Evolutionary conservation across 1,284 basidiomycete genomes (phyloP).

Genomic region (Erythrobasidium hasegawianum): DNA sequence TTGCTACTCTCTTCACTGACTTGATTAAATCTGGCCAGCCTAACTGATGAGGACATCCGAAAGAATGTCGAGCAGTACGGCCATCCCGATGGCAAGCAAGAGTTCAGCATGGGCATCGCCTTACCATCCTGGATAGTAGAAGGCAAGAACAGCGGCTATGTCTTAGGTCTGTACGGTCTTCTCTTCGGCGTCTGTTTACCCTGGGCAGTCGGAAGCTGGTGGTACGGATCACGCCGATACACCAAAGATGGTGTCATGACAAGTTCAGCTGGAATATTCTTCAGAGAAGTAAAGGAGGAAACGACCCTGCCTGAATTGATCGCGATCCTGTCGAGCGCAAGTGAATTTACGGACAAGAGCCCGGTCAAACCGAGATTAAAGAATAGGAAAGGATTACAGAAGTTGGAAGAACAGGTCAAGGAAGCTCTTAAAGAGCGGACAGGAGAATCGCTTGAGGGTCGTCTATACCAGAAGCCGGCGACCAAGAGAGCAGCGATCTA

Average conservation of each 20-base stretch:
- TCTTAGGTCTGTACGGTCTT: constrained; percentile 80
- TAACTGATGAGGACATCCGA: constrained; percentile 90
- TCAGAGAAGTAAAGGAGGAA: constrained; percentile 79
- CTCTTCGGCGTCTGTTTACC: constrained; percentile 84
- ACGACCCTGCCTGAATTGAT: constrained; percentile 71
- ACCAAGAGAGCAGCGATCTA: constrained; percentile 60
- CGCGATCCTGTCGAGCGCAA: constrained; percentile 67
- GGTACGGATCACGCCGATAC: constrained; percentile 86
- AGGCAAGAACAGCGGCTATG: constrained; percentile 83
- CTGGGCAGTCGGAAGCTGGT: constrained; percentile 84
- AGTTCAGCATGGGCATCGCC: constrained; percentile 92
- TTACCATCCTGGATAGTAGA: constrained; percentile 93
- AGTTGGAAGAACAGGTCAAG: constrained; percentile 50
- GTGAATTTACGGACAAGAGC: constrained; percentile 59
- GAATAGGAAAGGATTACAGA: constrained; percentile 40
- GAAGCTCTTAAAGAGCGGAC: constrained; percentile 51
- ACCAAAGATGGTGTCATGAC: constrained; percentile 91
- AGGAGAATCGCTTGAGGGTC: constrained; percentile 41
- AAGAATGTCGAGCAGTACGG: constrained; percentile 89
- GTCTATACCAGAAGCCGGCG: constrained; percentile 32
- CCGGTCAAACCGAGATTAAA: constrained; percentile 41
- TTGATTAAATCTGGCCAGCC: no score
- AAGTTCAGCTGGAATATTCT: constrained; percentile 80
- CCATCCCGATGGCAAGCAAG: constrained; percentile 94
- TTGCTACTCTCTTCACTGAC: no score